Evolutionary conservation across 352 stramenopile species (phyloP).

Genomic region (Globisporangium heterothallicum): DNA sequence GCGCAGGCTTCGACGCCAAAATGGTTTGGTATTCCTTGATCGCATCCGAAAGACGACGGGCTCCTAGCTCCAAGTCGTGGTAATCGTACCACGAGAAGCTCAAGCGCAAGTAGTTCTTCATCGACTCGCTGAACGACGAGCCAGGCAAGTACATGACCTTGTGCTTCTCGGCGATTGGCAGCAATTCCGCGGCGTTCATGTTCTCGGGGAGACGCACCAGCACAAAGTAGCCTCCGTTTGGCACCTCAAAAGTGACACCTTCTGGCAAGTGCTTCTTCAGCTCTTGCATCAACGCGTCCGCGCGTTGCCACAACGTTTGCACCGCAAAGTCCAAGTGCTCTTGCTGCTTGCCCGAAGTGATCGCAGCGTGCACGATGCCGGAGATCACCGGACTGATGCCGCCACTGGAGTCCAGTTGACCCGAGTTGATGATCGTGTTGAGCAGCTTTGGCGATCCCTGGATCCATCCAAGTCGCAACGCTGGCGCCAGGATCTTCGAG

Average conservation of each 20-base stretch:
- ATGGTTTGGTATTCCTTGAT: constrained; percentile 60
- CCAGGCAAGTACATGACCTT: constrained; percentile 85
- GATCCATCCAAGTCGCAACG: constrained; percentile 88
- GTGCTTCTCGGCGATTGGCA: constrained; percentile 78
- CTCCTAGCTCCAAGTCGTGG: constrained; percentile 70
- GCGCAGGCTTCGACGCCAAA: constrained; percentile 28
- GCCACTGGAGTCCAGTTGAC: constrained; percentile 89
- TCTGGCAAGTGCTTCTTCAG: constrained; percentile 56
- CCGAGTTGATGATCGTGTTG: constrained; percentile 70
- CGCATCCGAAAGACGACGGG: constrained; percentile 57
- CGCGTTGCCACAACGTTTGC: constrained; percentile 68
- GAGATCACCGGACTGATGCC: constrained; percentile 92
- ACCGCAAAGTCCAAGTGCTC: constrained; percentile 73
- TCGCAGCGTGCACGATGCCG: constrained; percentile 77
- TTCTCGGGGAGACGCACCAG: constrained; percentile 74
- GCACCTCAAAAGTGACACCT: constrained; percentile 65
- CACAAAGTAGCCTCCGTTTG: constrained; percentile 87
- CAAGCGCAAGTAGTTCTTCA: constrained; percentile 87
- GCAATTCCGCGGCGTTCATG: constrained; percentile 69
- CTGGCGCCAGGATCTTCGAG: constrained; percentile 93
- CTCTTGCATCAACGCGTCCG: constrained; percentile 71
- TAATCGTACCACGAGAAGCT: constrained; percentile 88
- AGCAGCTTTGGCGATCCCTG: constrained; percentile 68
- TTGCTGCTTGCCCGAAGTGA: constrained; percentile 63
- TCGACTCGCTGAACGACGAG: constrained; percentile 74